Evolutionary conservation across 192 early-diverging fungal genomes (phyloP), one percentile per base, ranked within the genome.

Genomic region (Coemansia furcata): DNA sequence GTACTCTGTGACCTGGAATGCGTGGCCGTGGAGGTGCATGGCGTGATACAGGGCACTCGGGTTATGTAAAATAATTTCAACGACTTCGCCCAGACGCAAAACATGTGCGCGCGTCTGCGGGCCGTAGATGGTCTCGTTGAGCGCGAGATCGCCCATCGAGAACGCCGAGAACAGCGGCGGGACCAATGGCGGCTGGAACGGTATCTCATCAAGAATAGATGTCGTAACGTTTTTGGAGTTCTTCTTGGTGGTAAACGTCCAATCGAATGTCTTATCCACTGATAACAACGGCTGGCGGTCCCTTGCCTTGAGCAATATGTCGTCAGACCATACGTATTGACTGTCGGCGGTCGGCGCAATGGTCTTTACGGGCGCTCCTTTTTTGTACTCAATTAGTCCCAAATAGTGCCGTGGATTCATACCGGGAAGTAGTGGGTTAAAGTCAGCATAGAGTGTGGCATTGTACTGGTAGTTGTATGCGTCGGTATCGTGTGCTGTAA

Each of bases 11-110:
- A 95, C 73, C 71, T 93, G 90, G 86, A 95, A 94, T 1, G 64
- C 68, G 65, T 91, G 89, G 7, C 91, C 91, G 77, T 95, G 94
- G 29, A 92, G 68, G 79, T 95, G 94, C 83, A 93, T 84, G 50
- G 85, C 60, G 49, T 95, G 94, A 60, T 91, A 87, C 32, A 80
- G 52, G 77, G 93, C 94, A 62, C 84, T 86, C 35, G 93, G 71
- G 29, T 85, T 70, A 35, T 93, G 71, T 69, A 93, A 86, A 29
- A 91, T 58, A 30, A 76, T 71, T 6, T 89, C 65, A 85, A 55
- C 60, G 90, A 82, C 12, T 85, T 77, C n/a, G 90, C 15, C 15
- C 0, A 46, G 44, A 4, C 44, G 44, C n/a, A 46, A 46, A 2
- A 46, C 1, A 6, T 46, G 44, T 5, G 89, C 75, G 17, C 86